Evolutionary conservation across 2,329 filamentous ascomycete species (phyloP), one percentile per base, ranked within the genome.

Genomic region (Ceratocystis ficicola): DNA sequence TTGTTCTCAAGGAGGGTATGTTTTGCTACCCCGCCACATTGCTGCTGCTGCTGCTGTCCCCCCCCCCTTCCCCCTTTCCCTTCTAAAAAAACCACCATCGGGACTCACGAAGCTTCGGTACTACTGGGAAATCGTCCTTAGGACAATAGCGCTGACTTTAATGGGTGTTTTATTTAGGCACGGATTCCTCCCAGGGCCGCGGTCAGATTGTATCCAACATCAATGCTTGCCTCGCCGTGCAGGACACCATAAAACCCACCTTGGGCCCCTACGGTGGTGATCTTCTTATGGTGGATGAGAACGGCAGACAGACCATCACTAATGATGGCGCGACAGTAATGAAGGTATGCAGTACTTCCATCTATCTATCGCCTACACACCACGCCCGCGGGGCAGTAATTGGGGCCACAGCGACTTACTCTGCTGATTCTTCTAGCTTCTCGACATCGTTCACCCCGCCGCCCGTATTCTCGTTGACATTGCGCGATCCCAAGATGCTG

Each of bases 261-360:
- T 83, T 99, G 44, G 94, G 94, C 50, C 94, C 94, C 44, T 99
- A 97, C 78, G 94, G 94, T 75, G 94, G 94, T 73, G 94, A 99
- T 78, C 79, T 97, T 75, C 82, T 99, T 75, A 87, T 99, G 78
- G 93, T 97, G 66, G 94, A 97, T 77, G 87, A 86, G 76, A 96
- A 96, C 81, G 94, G 94, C 76, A 87, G 80, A 76, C 91, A 96
- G 79, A 99, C 94, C 65, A 97, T 99, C 75, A 99, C 94, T 72
- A 99, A 99, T 78, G 94, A 99, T 79, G 94, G 94, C 74, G 94
- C 94, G 62, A 99, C 94, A 63, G 94, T 97, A 69, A 99, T 99
- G 94, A 97, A 96, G 86, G 89, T 90, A 76, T 71, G 77, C 66
- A 15, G 15, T 50, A 32, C 25, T 22, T n/a, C 44, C 1, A 20